Conservation (phyloP, 495 filamentous ascomycete species). For the Tuber indicum region DNA sequence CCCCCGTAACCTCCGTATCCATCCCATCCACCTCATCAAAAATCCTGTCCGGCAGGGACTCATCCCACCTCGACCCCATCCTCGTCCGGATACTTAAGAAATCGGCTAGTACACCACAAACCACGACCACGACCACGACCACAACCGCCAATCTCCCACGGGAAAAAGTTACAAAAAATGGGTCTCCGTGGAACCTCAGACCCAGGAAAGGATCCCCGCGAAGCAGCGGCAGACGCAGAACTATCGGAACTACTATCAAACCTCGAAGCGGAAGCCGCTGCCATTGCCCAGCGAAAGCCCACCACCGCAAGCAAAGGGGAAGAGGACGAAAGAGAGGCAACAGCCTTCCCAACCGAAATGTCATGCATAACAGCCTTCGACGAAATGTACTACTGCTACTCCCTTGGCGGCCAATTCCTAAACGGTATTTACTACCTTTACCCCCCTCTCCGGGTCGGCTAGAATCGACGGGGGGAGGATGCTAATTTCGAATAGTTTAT, state of each 20-base stretch:
- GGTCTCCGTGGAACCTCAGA: constrained; percentile 30
- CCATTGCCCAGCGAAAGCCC: constrained; percentile 38
- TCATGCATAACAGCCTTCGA: constrained; percentile 89
- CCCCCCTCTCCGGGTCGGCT: not conserved
- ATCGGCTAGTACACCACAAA: too few relatives aligned
- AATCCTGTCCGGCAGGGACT: too few relatives aligned
- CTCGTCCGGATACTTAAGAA: too few relatives aligned
- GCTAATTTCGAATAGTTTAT: constrained; percentile 54
- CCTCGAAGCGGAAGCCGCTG: constrained; percentile 43
- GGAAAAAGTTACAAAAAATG: constrained; percentile 49
- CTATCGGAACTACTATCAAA: constrained; percentile 54
- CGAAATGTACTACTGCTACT: constrained; percentile 90
- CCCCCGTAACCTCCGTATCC: too few relatives aligned
- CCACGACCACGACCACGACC: constrained; percentile 45
- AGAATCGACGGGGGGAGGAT: too few relatives aligned
- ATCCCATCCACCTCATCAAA: too few relatives aligned
- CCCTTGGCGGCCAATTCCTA: constrained; percentile 78
- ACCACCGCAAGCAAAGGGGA: constrained; percentile 22
- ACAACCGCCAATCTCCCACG: constrained; percentile 54
- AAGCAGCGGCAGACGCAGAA: constrained; percentile 58
- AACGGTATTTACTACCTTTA: constrained; percentile 45
- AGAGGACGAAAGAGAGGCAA: constrained; percentile 43
- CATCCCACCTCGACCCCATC: too few relatives aligned
- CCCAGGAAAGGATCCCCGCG: constrained; percentile 48
- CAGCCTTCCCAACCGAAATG: constrained; percentile 70